Percentiles rank a stretch among this genome's conserved stretches.
These are phyloP conservation scores for Leccinellum rugosiceps DNA, from an alignment of 768 basidiomycete species.

Conservation along the genomic window DNA sequence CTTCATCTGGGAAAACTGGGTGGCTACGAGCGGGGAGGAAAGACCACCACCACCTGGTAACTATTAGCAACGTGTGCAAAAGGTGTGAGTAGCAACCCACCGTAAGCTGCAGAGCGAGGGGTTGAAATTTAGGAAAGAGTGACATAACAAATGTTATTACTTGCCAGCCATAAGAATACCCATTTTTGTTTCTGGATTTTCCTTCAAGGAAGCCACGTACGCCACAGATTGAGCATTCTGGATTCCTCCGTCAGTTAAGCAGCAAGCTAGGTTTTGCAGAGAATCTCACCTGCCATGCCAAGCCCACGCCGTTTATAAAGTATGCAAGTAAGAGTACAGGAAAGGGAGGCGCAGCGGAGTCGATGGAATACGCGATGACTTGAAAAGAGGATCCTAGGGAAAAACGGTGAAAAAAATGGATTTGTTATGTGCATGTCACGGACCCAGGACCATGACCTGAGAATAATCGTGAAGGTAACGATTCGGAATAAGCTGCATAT, in stretches of 20 bases:
- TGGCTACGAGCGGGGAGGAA: conserved; percentile 50
- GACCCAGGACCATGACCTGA: conserved; percentile 41
- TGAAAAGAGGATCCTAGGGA: conserved; percentile 48
- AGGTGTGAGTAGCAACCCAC: background rate
- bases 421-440: background rate
- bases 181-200: conserved; percentile 63
- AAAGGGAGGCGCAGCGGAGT: conserved; percentile 58
- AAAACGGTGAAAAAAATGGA: background rate
- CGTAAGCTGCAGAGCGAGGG: conserved; percentile 7
- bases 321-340: conserved; percentile 55
- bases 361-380: conserved; percentile 50
- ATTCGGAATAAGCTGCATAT: background rate
- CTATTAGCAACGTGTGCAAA: background rate
- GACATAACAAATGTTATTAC: background rate
- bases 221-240: conserved; percentile 74
- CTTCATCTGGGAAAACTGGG: conserved; percentile 42
- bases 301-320: conserved; percentile 48
- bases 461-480: background rate
- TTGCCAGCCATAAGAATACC: conserved; percentile 55
- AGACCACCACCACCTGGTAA: conserved; percentile 45
- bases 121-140: background rate
- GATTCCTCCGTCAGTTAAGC: background rate
- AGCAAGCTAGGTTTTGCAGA: background rate
- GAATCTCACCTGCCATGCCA: conserved; percentile 40
- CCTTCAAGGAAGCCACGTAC: conserved; percentile 57